Base-by-base conservation (phyloP, 768 basidiomycete genomes). In the Phylloporus arenicola region DNA sequence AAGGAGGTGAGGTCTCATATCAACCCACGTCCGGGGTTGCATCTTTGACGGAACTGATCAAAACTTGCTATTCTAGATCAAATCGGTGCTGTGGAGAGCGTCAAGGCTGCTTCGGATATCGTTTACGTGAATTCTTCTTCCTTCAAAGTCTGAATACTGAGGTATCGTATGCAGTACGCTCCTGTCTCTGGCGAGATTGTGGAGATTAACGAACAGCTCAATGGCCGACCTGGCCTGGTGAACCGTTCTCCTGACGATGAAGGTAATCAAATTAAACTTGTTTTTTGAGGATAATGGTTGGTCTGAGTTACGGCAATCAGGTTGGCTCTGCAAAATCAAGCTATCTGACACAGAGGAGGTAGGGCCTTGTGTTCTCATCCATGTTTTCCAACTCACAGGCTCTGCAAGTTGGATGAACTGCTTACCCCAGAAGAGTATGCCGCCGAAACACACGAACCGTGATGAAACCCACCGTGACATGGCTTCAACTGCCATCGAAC, bases 311-410 rank as follows among this genome's bases (percentile, higher is more conserved):
- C 10, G 20, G 6, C 20, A 29, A 25, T 7, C 56, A 97, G 94
- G 95, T 49, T 99, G 95, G 95, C 81, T 99, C 41, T 93, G 87
- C 82, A 94, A 90, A 75, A 85, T 99, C 61, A 82, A 86, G 66
- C 68, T 96, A 40, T 79, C 86, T 19, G 70, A 88, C 51, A 84
- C 86, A 6, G 68, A 75, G 2, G 89, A 98, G 79, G 89, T 92
- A 67, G 35, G 75, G 51, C 16, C 35, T 35, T 11, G 13, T 25
- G 39, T 35, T 46, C 1, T 44, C 27, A 8, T 25, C 44, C 8
- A 33, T 24, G 13, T 17, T 37, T 20, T 41, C 10, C 9, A 4
- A 14, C 22, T 58, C 7, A 58, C n/a, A 9, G 25, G 12, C 19
- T 33, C 19, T 20, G 17, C 17, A 57, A 91, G 88, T 66, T 91